phyloP scores from a whole-genome alignment of 306 rosid genomes.

The Arachis hypogaea region DNA sequence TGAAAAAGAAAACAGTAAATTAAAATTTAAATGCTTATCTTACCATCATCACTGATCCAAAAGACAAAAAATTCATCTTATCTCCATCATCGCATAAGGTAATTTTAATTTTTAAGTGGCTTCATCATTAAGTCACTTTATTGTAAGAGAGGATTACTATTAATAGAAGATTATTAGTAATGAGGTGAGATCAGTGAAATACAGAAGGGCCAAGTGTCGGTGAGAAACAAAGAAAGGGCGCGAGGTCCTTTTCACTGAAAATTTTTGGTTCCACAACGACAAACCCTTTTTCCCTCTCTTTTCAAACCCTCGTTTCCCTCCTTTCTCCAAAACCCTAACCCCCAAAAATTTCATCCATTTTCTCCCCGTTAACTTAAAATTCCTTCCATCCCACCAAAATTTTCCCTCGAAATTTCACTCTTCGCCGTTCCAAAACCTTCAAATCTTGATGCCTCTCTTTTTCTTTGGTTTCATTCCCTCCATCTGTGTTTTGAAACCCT shows the following conservation, averaged over 20 bases:
- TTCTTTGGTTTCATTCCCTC: conserved; percentile 15
- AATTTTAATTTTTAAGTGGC: too few species aligned
- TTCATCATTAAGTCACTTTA: too few species aligned
- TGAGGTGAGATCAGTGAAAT: too few species aligned
- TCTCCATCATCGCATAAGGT: too few species aligned
- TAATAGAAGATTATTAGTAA: too few species aligned
- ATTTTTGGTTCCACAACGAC: conserved; percentile 16
- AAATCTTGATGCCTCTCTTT: conserved; percentile 12
- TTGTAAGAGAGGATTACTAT: too few species aligned
- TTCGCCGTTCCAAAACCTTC: neutral
- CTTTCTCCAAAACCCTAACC: conserved; percentile 27
- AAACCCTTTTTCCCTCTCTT: conserved; percentile 37
- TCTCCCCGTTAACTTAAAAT: conserved; percentile 4
- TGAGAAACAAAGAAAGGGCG: conserved; percentile 15
- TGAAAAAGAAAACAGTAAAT: too few species aligned
- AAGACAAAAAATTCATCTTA: too few species aligned
- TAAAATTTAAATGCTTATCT: too few species aligned
- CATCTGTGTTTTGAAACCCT: conserved; percentile 33
- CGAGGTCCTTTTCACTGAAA: conserved; percentile 38
- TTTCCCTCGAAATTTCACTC: neutral
- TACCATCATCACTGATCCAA: too few species aligned
- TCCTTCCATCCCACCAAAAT: conserved; percentile 2
- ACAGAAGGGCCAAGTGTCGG: too few species aligned
- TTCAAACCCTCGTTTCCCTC: conserved; percentile 54
- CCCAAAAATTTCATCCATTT: neutral